These are phyloP conservation scores for Nemania serpens DNA, from an alignment of 2,329 filamentous ascomycete genomes.

Conservation along the genomic window DNA sequence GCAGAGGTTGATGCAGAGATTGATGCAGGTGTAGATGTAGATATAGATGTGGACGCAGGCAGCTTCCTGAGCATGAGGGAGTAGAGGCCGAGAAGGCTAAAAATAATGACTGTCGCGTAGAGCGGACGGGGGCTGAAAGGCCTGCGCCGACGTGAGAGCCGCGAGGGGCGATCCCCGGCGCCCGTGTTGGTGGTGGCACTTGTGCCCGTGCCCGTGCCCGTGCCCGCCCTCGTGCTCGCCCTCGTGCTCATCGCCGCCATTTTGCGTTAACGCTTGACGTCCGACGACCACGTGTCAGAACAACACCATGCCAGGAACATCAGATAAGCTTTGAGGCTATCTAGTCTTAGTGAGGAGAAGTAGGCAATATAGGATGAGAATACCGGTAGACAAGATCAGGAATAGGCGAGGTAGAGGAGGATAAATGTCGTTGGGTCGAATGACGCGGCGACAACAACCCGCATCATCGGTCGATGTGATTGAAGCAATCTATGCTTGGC, in stretches of 20 bases:
- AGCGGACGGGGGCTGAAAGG: slow-evolving; percentile 55
- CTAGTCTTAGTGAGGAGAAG: not conserved
- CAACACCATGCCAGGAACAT: slow-evolving; percentile 2
- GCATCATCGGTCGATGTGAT: slow-evolving; percentile 3
- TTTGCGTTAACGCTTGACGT: slow-evolving; percentile 5
- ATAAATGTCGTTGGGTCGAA: not conserved
- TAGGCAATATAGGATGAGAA: not conserved
- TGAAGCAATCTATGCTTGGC: slow-evolving; percentile 11
- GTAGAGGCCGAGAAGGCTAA: slow-evolving; percentile 53
- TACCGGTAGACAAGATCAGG: not conserved
- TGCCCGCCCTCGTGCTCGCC: not conserved
- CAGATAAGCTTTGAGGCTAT: not conserved
- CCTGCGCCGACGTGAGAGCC: slow-evolving; percentile 28
- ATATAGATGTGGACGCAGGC: not conserved
- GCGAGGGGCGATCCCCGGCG: no score
- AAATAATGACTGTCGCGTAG: slow-evolving; percentile 51
- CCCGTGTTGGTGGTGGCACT: not conserved
- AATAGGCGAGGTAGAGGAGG: not conserved
- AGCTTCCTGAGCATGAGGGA: slow-evolving; percentile 44
- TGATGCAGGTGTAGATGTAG: not conserved
- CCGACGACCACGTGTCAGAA: slow-evolving; percentile 2
- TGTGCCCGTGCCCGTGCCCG: not conserved
- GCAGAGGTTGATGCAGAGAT: slow-evolving; percentile 4
- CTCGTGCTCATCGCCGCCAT: slow-evolving; percentile 11
- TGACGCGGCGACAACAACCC: not conserved